Percentiles rank a stretch among this genome's conserved stretches.
These are phyloP conservation scores for Mycena vitilis DNA, from an alignment of 768 basidiomycete genomes.

Conservation along the genomic window DNA sequence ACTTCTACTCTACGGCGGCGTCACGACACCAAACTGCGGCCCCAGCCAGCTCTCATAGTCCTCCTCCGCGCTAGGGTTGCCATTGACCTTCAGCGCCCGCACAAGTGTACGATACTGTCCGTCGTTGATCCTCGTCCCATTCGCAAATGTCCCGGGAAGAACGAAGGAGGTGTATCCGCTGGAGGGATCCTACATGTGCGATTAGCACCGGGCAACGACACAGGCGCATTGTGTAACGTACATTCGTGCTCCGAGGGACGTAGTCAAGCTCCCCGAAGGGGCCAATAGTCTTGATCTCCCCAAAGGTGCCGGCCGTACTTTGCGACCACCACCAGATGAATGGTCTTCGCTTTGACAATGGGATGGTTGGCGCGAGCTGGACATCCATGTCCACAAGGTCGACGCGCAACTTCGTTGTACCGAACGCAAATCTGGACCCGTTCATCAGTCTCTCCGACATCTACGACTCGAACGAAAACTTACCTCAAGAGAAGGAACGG, in stretches of 20 bases:
- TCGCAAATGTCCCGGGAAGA: constrained; percentile 18
- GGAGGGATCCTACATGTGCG: constrained; percentile 26
- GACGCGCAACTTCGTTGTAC: constrained; percentile 43
- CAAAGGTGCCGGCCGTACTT: constrained; percentile 38
- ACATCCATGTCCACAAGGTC: constrained; percentile 48
- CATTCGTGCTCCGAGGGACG: constrained; percentile 31
- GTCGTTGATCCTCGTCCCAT: constrained; percentile 36
- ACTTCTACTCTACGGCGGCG: constrained; percentile 11
- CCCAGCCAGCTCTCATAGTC: constrained; percentile 38
- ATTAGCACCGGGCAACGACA: background rate
- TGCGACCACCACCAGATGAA: constrained; percentile 21
- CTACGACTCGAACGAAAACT: background rate
- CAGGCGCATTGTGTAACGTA: background rate
- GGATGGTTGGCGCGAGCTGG: constrained; percentile 37
- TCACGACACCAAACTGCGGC: constrained; percentile 40
- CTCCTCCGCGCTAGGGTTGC: constrained; percentile 33
- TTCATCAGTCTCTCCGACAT: constrained; percentile 31
- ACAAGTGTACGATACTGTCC: constrained; percentile 35
- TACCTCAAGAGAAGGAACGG: constrained; percentile 42
- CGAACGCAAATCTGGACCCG: constrained; percentile 40
- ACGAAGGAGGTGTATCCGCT: constrained; percentile 25
- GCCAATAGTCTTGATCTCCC: constrained; percentile 32
- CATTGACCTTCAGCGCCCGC: constrained; percentile 32
- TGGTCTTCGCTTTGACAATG: constrained; percentile 27
- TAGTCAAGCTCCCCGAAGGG: constrained; percentile 30